Evolutionary conservation across 768 basidiomycete genomes (phyloP), one percentile per base, ranked within the genome.

Genomic region (Nidularia pulvinata): DNA sequence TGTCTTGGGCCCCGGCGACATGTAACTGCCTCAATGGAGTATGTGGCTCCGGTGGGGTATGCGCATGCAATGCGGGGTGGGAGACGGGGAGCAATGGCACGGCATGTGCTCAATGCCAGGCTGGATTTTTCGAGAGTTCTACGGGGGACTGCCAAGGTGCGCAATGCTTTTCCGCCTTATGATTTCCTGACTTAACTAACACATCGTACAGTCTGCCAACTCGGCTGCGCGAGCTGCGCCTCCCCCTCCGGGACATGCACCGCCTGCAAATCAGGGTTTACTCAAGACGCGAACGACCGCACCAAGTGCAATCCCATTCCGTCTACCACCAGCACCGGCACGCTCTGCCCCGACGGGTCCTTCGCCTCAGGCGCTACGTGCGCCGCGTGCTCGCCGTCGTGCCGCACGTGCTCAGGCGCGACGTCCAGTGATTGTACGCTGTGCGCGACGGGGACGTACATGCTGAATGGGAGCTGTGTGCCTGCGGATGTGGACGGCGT

Each of bases 1-100:
- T 82, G 30, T 63, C 69, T 34, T 82, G 85, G 57, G 71, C 77
- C 2, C 82, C 88, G 2, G 79, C 82, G 35, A 79, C 78, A 1
- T 96, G 93, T 69, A 88, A 92, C 62, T 96, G 93, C 62, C 57
- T 86, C 48, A 95, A 95, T 61, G 93, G 93, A 2, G 67, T 82
- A 45, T 96, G 93, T 67, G 79, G 79, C 1, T 58, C 79, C 0
- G 79, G 81, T 52, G 86, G 89, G 0, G 81, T 86, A 56, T 94
- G 93, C 61, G 67, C 79, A 4, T 95, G 93, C 65, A 86, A 86
- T 58, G 64, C 84, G 0, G 93, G 93, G 0, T 95, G 89, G 88
- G 82, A 81, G 2, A 80, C 81, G 0, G 84, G 78, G 1, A 70
- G 72, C 46, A 87, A 91, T 59, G 90, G 91, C 6, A 92, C 88